Evolutionary conservation across 1,139 yeast genomes (phyloP).

Genomic region (Blastobotrys malaysiensis): DNA sequence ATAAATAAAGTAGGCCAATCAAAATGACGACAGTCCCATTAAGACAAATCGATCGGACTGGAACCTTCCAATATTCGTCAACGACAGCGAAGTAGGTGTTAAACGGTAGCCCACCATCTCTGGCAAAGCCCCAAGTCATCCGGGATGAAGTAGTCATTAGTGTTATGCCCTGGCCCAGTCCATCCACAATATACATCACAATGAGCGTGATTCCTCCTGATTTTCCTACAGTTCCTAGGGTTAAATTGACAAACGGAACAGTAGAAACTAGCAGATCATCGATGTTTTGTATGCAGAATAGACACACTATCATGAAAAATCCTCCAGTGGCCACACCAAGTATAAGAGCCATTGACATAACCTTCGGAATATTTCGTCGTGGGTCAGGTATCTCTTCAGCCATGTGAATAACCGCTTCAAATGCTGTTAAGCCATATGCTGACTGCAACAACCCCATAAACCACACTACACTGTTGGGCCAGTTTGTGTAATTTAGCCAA

Average conservation of each 20-base stretch:
- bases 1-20: conserved; percentile 58
- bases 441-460: conserved; percentile 67
- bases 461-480: conserved; percentile 25
- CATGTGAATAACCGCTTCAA: conserved; percentile 74
- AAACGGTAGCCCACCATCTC: conserved; percentile 77
- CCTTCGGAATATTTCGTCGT: conserved; percentile 68
- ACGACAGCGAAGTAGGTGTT: conserved; percentile 61
- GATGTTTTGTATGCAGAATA: conserved; percentile 62
- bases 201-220: conserved; percentile 42
- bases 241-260: conserved; percentile 59
- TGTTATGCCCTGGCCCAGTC: conserved; percentile 21
- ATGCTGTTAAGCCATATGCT: conserved; percentile 74
- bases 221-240: conserved; percentile 68
- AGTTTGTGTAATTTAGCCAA: conserved; percentile 25
- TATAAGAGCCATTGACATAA: conserved; percentile 59
- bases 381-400: conserved; percentile 79
- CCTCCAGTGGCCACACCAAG: conserved; percentile 64
- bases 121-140: conserved; percentile 73
- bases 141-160: conserved; percentile 70
- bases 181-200: conserved; percentile 18
- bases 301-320: conserved; percentile 63
- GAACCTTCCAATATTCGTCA: conserved; percentile 53
- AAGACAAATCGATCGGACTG: conserved; percentile 62
- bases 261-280: conserved; percentile 58
- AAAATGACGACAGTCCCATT: conserved; percentile 60